Percentiles rank a stretch among this genome's conserved stretches.
Evolutionary conservation across 1,284 basidiomycete genomes (phyloP).

Genomic region (Phylloporus sp.): DNA sequence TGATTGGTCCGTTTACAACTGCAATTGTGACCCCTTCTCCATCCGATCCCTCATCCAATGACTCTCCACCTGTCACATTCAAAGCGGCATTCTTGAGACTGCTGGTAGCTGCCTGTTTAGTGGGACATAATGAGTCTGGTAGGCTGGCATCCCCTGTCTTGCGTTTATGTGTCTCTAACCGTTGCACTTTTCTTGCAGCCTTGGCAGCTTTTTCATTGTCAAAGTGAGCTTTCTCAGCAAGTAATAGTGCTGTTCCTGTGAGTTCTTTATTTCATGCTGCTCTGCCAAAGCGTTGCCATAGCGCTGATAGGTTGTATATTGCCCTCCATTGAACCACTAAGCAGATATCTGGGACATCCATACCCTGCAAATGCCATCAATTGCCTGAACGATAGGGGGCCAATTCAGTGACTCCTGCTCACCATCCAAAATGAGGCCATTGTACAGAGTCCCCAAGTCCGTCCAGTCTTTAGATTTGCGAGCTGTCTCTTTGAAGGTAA

Average conservation of each 20-base stretch:
- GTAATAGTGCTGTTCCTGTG: neutral
- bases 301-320: neutral
- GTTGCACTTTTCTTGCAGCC: neutral
- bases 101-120: too few relatives aligned
- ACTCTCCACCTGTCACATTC: too few relatives aligned
- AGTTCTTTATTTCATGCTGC: neutral
- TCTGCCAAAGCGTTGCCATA: conserved; percentile 7
- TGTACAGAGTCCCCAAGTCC: conserved; percentile 13
- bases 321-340: conserved; percentile 12
- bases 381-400: too few relatives aligned
- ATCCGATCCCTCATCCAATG: too few relatives aligned
- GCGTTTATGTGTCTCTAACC: neutral
- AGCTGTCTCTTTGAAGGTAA: conserved; percentile 6
- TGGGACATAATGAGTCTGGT: neutral
- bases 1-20: too few relatives aligned
- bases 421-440: conserved; percentile 20
- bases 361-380: too few relatives aligned
- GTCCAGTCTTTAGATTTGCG: neutral
- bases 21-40: too few relatives aligned
- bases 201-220: conserved; percentile 9
- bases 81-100: too few relatives aligned
- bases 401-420: too few relatives aligned
- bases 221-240: conserved; percentile 16
- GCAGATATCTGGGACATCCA: too few relatives aligned
- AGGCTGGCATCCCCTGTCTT: neutral